Evolutionary conservation across 2,329 filamentous ascomycete genomes (phyloP).

Genomic region (Phialocephala sp.): DNA sequence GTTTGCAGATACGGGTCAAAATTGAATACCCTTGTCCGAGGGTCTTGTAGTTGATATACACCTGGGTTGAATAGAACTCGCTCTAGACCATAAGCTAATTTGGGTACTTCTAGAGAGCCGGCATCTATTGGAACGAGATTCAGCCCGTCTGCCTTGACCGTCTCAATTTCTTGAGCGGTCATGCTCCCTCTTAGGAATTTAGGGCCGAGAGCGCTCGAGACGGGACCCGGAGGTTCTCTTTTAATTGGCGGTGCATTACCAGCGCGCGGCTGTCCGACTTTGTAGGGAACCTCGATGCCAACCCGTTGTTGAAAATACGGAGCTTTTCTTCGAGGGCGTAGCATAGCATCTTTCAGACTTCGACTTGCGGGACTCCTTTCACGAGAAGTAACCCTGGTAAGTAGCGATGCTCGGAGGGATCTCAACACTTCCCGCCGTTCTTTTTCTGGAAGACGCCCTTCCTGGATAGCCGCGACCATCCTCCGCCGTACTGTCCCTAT

Average conservation of each 20-base stretch:
- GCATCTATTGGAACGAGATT: slow-evolving; percentile 38
- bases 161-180: slow-evolving; percentile 34
- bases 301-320: background rate
- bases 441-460: background rate
- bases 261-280: background rate
- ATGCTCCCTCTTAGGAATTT: background rate
- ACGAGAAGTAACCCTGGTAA: background rate
- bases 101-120: slow-evolving; percentile 40
- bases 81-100: slow-evolving; percentile 43
- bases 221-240: background rate
- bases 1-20: slow-evolving; percentile 93
- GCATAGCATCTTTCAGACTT: slow-evolving; percentile 2
- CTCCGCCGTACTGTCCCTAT: background rate
- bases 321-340: background rate
- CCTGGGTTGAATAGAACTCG: slow-evolving; percentile 91
- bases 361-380: background rate
- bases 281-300: background rate
- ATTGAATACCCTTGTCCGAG: slow-evolving; percentile 86
- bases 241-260: background rate
- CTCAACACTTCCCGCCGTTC: background rate
- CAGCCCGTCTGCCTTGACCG: slow-evolving; percentile 36
- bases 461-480: background rate
- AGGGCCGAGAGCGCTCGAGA: background rate
- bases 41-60: slow-evolving; percentile 90
- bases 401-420: background rate